Evolutionary conservation across 106 monocot genomes (phyloP).

Genomic region (Dendrobium chrysotoxum): DNA sequence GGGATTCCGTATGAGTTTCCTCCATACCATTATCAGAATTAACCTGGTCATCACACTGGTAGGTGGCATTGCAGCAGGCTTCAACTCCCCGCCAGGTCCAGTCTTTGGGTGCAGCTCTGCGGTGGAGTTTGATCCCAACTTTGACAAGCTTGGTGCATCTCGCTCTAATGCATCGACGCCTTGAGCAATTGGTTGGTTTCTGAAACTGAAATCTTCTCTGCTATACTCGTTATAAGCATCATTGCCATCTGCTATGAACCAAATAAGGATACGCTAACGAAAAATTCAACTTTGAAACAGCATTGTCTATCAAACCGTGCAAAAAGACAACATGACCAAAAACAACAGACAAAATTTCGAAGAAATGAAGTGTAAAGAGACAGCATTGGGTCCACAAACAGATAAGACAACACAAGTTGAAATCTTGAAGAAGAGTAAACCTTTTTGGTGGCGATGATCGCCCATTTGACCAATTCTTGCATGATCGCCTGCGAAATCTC

Average conservation of each 20-base stretch:
- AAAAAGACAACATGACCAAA: background rate
- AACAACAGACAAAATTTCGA: background rate
- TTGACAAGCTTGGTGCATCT: slow-evolving; percentile 18
- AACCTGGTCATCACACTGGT: slow-evolving; percentile 56
- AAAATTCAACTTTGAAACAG: background rate
- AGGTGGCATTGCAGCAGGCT: slow-evolving; percentile 25
- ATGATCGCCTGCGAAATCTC: slow-evolving; percentile 4
- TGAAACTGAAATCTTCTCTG: slow-evolving; percentile 38
- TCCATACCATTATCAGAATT: slow-evolving; percentile 62
- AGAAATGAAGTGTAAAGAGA: background rate
- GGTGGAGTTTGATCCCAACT: slow-evolving; percentile 28
- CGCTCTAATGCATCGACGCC: slow-evolving; percentile 2
- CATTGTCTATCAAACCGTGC: background rate
- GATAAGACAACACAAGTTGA: background rate
- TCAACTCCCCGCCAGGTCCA: background rate
- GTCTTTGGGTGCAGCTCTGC: slow-evolving; percentile 31
- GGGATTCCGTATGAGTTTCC: slow-evolving; percentile 55
- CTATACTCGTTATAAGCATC: slow-evolving; percentile 14
- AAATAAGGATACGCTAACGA: background rate
- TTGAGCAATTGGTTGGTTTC: slow-evolving; percentile 13
- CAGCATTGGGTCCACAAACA: slow-evolving; percentile 1
- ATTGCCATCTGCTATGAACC: background rate
- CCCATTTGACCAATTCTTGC: background rate
- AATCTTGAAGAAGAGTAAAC: background rate
- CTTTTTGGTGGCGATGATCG: slow-evolving; percentile 4